Conservation (phyloP, 2,329 filamentous ascomycete species). For the Cladophialophora immunda region DNA sequence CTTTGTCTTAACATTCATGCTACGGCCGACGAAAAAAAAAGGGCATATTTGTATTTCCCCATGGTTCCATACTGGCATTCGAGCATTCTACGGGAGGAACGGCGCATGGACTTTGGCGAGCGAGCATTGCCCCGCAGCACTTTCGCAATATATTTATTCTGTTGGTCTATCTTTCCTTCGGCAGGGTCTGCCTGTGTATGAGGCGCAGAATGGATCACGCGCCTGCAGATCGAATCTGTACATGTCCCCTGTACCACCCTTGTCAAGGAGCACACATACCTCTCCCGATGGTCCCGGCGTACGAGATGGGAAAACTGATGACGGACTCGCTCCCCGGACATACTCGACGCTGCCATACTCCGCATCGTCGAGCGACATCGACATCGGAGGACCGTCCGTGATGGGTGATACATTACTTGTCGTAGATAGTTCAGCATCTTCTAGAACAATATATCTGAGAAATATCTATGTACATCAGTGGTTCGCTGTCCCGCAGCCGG, state of each 20-base stretch:
- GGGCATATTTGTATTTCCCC: neutral
- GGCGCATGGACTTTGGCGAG: neutral
- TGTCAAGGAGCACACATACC: conserved; percentile 20
- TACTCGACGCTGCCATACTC: no score
- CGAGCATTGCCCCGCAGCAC: neutral
- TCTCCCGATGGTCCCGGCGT: neutral
- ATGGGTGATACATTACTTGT: no score
- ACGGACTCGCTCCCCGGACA: neutral
- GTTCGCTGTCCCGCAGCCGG: neutral
- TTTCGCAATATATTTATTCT: neutral
- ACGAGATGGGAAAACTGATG: neutral
- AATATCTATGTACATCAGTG: neutral
- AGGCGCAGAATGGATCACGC: conserved; percentile 7
- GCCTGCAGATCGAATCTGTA: conserved; percentile 9
- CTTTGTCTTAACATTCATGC: neutral
- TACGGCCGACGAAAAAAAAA: neutral
- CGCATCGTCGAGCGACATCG: no score
- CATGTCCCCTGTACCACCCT: conserved; percentile 13
- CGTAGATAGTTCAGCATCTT: neutral
- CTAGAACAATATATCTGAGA: neutral
- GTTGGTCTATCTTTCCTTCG: neutral
- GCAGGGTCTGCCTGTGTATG: neutral
- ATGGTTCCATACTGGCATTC: neutral
- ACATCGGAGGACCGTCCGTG: no score
- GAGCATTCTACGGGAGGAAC: neutral